A percentile compares a stretch with the other conserved stretches of the same genome.
Evolutionary conservation across 208 protist species (phyloP).

Genomic region (Plasmodiophora brassicae): DNA sequence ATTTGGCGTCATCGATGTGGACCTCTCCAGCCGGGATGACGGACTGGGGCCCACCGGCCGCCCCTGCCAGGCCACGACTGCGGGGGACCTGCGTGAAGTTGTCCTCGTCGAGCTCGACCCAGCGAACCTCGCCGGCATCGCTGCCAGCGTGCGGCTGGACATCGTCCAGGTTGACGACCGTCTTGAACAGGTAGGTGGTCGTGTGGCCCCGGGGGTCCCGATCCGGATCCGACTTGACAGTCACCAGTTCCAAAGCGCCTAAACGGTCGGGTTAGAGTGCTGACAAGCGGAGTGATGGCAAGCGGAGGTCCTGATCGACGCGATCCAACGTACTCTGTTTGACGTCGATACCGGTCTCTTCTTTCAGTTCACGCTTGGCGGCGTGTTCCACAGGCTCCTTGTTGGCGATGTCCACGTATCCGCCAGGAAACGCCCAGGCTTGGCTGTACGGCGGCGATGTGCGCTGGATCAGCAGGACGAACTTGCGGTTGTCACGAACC

Average conservation of each 20-base stretch:
- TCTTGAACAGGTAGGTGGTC: background rate
- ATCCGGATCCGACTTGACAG: background rate
- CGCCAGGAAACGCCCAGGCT: background rate
- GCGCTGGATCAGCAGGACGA: background rate
- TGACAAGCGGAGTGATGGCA: too few species aligned
- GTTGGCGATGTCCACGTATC: background rate
- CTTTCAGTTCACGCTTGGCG: background rate
- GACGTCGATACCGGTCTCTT: slow-evolving; percentile 16
- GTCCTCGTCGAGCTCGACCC: background rate
- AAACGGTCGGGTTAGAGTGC: too few species aligned
- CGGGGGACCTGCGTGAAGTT: background rate
- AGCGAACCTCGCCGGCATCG: background rate
- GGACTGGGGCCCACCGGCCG: background rate
- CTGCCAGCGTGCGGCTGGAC: background rate
- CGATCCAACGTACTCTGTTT: background rate
- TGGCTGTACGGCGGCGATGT: background rate
- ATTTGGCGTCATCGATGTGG: background rate
- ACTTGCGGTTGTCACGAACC: background rate
- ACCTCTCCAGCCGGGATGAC: background rate
- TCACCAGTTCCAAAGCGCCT: background rate
- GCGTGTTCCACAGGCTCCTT: background rate
- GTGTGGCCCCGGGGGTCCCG: background rate
- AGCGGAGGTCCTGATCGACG: too few species aligned
- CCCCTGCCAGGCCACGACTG: background rate
- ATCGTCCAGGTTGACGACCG: background rate